A percentile compares a stretch with the other conserved stretches of the same genome.
phyloP scores from a whole-genome alignment of 139 green algal species.

The Asterochloris erici region DNA sequence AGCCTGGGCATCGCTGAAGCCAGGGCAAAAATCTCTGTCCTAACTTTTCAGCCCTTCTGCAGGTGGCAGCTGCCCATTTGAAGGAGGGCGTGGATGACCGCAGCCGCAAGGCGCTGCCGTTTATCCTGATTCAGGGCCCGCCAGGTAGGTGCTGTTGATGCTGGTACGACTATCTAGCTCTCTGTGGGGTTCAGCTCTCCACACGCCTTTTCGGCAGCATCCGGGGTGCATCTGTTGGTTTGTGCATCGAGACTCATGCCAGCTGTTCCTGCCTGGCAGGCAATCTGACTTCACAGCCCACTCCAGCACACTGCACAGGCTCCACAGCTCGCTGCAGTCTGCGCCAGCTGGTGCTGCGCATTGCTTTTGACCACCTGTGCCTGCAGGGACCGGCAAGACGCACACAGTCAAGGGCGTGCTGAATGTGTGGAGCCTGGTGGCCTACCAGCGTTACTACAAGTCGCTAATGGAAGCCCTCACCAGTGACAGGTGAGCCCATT shows the following conservation, averaged over 20 bases:
- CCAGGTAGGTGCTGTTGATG: neutral
- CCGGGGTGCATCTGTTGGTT: neutral
- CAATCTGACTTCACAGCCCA: neutral
- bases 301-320: neutral
- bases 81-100: neutral
- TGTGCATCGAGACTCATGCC: neutral
- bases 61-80: slow-evolving; percentile 47
- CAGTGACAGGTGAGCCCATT: neutral
- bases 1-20: neutral
- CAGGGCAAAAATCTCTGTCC: neutral
- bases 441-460: slow-evolving; percentile 77
- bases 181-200: too few relatives aligned
- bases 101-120: slow-evolving; percentile 35
- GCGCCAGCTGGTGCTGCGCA: neutral
- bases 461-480: slow-evolving; percentile 28
- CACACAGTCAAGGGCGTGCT: slow-evolving; percentile 87
- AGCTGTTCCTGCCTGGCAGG: neutral
- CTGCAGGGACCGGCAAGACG: slow-evolving; percentile 93
- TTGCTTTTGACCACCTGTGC: neutral
- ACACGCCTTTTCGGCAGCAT: too few relatives aligned
- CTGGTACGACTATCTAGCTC: too few relatives aligned
- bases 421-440: slow-evolving; percentile 87
- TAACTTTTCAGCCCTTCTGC: neutral
- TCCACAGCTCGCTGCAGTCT: neutral
- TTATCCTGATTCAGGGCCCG: slow-evolving; percentile 74